A percentile compares a stretch with the other conserved stretches of the same genome.
These are phyloP conservation scores for Neophaeococcomyces aloes DNA, from an alignment of 2,329 filamentous ascomycete genomes.

Conservation along the genomic window DNA sequence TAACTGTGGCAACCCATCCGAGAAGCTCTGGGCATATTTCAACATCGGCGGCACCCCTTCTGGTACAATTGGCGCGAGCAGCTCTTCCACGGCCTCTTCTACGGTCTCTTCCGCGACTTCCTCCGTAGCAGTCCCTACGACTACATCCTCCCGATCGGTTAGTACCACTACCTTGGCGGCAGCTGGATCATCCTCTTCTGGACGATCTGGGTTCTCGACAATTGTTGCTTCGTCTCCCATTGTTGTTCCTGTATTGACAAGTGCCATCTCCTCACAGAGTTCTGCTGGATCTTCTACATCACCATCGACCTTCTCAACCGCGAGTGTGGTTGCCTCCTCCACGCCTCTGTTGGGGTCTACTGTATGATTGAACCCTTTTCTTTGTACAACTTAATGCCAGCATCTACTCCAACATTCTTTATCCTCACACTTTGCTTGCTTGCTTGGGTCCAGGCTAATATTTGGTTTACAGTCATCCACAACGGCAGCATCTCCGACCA, in stretches of 20 bases:
- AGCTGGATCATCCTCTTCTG: slow-evolving; percentile 10
- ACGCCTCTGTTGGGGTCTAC: slow-evolving; percentile 12
- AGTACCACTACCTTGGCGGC: slow-evolving; percentile 16
- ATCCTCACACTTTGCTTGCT: too few species aligned
- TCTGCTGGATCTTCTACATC: slow-evolving; percentile 11
- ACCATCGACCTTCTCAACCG: slow-evolving; percentile 11
- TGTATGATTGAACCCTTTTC: slow-evolving; percentile 15
- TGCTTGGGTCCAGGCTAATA: too few species aligned
- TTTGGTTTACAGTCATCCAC: too few species aligned
- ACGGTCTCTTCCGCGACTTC: slow-evolving; percentile 22
- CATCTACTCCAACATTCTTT: too few species aligned
- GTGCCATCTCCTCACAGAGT: slow-evolving; percentile 17
- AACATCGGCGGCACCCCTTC: slow-evolving; percentile 22
- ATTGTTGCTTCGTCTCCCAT: background rate
- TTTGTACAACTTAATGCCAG: background rate
- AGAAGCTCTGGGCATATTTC: slow-evolving; percentile 36
- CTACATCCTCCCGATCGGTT: slow-evolving; percentile 19
- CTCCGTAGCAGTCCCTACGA: slow-evolving; percentile 19
- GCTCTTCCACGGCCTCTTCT: slow-evolving; percentile 6
- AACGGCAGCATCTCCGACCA: background rate
- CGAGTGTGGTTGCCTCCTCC: slow-evolving; percentile 11
- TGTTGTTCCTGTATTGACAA: slow-evolving; percentile 14
- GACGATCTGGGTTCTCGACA: background rate
- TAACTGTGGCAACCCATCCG: slow-evolving; percentile 32
- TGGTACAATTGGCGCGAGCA: slow-evolving; percentile 17